A percentile compares a stretch with the other conserved stretches of the same genome.
Conservation (phyloP, 1,284 basidiomycete species). For the Tylopilus sp. region DNA sequence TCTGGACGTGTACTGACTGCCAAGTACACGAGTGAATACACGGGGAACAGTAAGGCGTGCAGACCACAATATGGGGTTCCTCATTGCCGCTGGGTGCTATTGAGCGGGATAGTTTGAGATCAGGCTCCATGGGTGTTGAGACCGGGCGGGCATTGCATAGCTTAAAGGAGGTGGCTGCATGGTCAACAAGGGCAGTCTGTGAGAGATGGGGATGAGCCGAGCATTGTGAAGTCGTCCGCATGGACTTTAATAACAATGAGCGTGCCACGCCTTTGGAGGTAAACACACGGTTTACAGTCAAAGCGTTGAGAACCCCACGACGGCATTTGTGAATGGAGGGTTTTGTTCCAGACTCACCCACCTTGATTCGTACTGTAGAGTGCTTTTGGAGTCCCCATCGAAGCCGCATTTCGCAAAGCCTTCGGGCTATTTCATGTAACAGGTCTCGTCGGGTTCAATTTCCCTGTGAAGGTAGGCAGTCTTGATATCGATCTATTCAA, state of each 20-base stretch:
- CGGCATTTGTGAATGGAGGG: neutral
- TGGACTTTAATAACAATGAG: neutral
- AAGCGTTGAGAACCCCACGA: neutral
- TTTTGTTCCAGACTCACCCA: neutral
- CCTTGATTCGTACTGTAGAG: conserved; percentile 9
- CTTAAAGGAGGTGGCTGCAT: neutral
- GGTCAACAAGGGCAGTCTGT: neutral
- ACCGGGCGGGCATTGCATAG: neutral
- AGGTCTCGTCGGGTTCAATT: neutral
- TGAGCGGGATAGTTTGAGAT: neutral
- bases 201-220: neutral
- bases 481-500: conserved; percentile 20
- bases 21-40: conserved; percentile 1
- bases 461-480: neutral
- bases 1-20: neutral
- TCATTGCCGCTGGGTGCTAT: neutral
- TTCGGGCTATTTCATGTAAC: conserved; percentile 8
- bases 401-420: neutral
- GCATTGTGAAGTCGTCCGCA: conserved; percentile 4
- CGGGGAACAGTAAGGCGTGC: neutral
- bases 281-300: neutral
- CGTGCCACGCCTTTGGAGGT: neutral
- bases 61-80: neutral
- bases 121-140: neutral
- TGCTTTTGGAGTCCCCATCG: neutral